Evolutionary conservation across 257 asterid species (phyloP).

Genomic region (Solanum bulbocastanum): DNA sequence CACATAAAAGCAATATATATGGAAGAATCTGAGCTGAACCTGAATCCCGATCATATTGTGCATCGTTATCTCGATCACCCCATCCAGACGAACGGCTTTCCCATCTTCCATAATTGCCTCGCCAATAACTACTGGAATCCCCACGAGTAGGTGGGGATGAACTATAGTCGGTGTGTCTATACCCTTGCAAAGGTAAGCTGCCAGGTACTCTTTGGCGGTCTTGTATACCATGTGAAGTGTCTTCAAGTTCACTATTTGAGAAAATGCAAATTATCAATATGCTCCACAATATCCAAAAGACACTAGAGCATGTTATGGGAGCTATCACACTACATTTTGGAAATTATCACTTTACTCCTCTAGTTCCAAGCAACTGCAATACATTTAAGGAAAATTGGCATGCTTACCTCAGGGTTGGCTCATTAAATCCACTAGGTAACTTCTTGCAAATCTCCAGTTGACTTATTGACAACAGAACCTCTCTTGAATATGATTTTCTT

Average conservation of each 20-base stretch:
- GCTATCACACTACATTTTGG: neutral
- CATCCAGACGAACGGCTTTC: slow-evolving; percentile 58
- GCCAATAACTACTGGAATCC: neutral
- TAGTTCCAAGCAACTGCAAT: neutral
- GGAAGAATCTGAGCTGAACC: slow-evolving; percentile 32
- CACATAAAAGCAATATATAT: neutral
- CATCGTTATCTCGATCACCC: slow-evolving; percentile 59
- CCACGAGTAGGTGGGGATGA: slow-evolving; percentile 72
- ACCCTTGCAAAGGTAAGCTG: slow-evolving; percentile 35
- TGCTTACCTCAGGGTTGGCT: slow-evolving; percentile 41
- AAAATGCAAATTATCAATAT: neutral
- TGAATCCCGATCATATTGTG: slow-evolving; percentile 69
- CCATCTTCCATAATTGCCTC: slow-evolving; percentile 49
- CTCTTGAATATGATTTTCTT: slow-evolving; percentile 43
- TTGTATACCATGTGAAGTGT: slow-evolving; percentile 29
- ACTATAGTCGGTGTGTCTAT: slow-evolving; percentile 47
- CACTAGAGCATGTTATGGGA: neutral
- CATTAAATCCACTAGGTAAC: slow-evolving; percentile 52
- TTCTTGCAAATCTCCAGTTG: slow-evolving; percentile 61
- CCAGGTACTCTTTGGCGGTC: slow-evolving; percentile 53
- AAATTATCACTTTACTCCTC: neutral
- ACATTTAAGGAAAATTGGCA: neutral
- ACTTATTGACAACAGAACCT: slow-evolving; percentile 56
- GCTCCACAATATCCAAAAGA: neutral
- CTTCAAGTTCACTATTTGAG: slow-evolving; percentile 51